Percentiles rank a stretch among this genome's conserved stretches.
Conservation (phyloP, 257 asterid genomes). For the Solanum phureja region DNA sequence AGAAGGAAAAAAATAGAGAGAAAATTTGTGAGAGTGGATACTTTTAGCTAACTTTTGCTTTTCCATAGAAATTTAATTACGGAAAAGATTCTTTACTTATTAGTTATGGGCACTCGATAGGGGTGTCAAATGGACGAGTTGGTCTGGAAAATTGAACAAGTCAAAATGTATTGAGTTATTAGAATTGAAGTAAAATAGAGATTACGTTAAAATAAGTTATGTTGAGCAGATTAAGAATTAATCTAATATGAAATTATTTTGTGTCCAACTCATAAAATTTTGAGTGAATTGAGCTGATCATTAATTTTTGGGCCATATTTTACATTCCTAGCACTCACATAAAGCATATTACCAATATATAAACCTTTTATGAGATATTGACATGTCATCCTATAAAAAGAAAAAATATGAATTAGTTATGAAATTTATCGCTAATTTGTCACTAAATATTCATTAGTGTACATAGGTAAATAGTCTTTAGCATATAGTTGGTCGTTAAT, state of each 20-base stretch:
- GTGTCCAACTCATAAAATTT: not conserved
- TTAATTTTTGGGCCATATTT: not conserved
- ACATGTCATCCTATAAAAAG: not conserved
- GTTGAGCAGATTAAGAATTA: not conserved
- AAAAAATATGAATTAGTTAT: not conserved
- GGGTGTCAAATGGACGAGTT: not conserved
- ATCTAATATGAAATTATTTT: not conserved
- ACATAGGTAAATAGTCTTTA: not conserved
- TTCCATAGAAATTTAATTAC: not conserved
- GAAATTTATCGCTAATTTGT: not conserved
- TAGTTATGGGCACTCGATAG: not conserved
- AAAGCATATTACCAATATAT: not conserved
- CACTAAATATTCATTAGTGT: not conserved
- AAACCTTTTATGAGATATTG: too few relatives aligned
- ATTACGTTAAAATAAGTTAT: not conserved
- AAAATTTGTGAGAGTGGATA: not conserved
- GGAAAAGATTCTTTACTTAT: constrained; percentile 1
- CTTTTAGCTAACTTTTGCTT: constrained; percentile 1
- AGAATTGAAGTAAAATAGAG: not conserved
- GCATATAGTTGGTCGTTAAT: not conserved
- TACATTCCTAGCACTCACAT: not conserved
- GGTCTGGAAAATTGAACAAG: accelerated
- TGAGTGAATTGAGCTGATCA: not conserved
- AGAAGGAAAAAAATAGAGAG: not conserved
- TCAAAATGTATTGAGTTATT: not conserved